Conservation (phyloP, 2,329 filamentous ascomycete species). For the Phialophora verrucosa region DNA sequence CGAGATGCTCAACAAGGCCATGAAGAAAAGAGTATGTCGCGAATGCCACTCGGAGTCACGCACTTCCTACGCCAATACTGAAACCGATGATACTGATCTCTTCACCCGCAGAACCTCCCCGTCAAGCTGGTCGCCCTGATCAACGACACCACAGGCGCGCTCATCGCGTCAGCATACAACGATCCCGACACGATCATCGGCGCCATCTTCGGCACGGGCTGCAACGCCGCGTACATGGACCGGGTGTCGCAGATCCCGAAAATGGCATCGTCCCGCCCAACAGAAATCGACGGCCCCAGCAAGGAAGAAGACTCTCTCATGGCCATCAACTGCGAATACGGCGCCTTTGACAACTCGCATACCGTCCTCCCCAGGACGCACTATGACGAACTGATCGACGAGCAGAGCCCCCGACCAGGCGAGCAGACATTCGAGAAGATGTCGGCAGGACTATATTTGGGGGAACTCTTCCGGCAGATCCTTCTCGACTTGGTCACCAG, state of each 20-base stretch:
- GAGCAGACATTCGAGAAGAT: constrained; percentile 98
- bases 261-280: constrained; percentile 51
- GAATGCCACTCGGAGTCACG: background rate
- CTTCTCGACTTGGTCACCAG: constrained; percentile 83
- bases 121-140: constrained; percentile 91
- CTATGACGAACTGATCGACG: constrained; percentile 86
- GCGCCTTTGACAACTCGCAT: constrained; percentile 91
- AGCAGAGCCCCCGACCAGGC: constrained; percentile 86
- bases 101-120: constrained; percentile 49
- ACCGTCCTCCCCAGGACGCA: constrained; percentile 81
- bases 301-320: constrained; percentile 61
- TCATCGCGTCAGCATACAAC: constrained; percentile 90
- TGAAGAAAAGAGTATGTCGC: constrained; percentile 66
- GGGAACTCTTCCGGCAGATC: constrained; percentile 89
- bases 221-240: constrained; percentile 91
- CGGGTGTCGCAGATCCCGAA: constrained; percentile 83
- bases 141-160: constrained; percentile 91
- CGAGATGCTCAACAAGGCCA: constrained; percentile 76
- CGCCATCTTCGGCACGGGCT: constrained; percentile 94
- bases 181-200: constrained; percentile 86
- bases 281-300: background rate
- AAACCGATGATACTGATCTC: background rate
- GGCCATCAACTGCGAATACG: constrained; percentile 94
- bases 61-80: too few species aligned
- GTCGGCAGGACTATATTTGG: constrained; percentile 91